Base-by-base conservation (phyloP, 202 grass and related monocot genomes). In the Brachypodium distachyon region DNA sequence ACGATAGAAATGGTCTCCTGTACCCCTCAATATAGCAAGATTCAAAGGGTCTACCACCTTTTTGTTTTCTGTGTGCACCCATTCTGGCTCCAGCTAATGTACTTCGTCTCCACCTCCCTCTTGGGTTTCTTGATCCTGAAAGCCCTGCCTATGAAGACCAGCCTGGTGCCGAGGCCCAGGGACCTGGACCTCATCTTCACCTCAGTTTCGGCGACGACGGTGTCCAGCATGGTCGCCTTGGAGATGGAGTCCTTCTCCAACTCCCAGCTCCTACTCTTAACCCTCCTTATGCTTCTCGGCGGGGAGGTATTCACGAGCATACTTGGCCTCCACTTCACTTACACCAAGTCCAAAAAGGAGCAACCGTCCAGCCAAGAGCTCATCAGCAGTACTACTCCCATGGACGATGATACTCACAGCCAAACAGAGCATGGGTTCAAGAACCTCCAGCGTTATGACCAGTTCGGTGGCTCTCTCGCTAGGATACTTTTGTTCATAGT, bases 291-390 rank as follows among this genome's bases (percentile, higher is more conserved):
- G 93, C 72, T 91, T 27, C 58, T 82, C 1, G 93, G 93, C 0
- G 87, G 90, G 18, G 93, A 97, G 80, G 87, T 97, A 4, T 97
- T 97, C 61, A 86, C 79, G 0, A 93, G 87, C 70, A 84, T 93
- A 73, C 76, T 97, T 64, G 67, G 85, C 51, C 73, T 97, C 7
- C 73, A 81, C 40, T 87, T 91, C 62, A 76, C 69, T 19, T 83
- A 28, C 42, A 32, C 57, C 62, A 90, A 68, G 77, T 50, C 58
- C 38, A 71, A 72, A 39, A 90, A 52, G 73, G 51, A 53, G 61
- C 72, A 37, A 68, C 67, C 42, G 6, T 28, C 51, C 16, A 44
- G 39, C 64, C 44, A 81, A 81, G 88, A 90, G 51, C 74, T 72
- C 44, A 38, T 1, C 7, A 0, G 6, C 1, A 6, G 12, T 26